Evolutionary conservation across 257 asterid genomes (phyloP), one percentile per base, ranked within the genome.

Genomic region (Fraxinus excelsior): DNA sequence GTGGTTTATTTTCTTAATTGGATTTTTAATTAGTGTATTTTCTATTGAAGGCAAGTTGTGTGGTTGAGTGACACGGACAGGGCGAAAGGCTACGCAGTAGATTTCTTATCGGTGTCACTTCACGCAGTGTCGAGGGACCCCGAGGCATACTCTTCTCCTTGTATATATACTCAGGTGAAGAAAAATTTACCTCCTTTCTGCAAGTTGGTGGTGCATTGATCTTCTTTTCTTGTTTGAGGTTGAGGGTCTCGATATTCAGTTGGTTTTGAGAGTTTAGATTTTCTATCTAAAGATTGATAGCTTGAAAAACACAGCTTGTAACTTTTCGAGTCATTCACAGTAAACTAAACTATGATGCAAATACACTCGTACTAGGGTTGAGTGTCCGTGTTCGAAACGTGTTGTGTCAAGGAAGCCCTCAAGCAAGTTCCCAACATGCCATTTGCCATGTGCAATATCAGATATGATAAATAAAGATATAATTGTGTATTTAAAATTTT

Each of bases 121-220:
- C 99, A 95, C 65, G 99, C 97, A 14, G 97, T 95, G 18, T 95
- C 99, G 21, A 89, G 96, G 35, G 99, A 93, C 44, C 94, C 96
- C 0, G 99, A 95, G 85, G 91, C 98, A 46, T 95, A 95, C 71
- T 73, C 90, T 14, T 83, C 89, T 77, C 96, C 99, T 80, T 93
- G 99, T 77, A 85, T 95, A 73, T 95, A 95, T 76, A 77, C 97
- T 71, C 98, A 95, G 97, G 99, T 95, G 44, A 21, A 21, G 67
- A 11, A 12, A 2, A 14, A 32, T 68, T 67, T 19, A 51, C 34
- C 58, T 1, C 69, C 58, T 10, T 25, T 11, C 67, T 23, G 34
- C 66, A 35, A 58, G 37, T 64, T 78, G 19, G 51, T 34, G 19
- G 56, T 28, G 23, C 38, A 49, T 71, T 71, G 78, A n/a, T 44